Evolutionary conservation across 1,284 basidiomycete genomes (phyloP).

Genomic region (Rhodotorula glutinis): DNA sequence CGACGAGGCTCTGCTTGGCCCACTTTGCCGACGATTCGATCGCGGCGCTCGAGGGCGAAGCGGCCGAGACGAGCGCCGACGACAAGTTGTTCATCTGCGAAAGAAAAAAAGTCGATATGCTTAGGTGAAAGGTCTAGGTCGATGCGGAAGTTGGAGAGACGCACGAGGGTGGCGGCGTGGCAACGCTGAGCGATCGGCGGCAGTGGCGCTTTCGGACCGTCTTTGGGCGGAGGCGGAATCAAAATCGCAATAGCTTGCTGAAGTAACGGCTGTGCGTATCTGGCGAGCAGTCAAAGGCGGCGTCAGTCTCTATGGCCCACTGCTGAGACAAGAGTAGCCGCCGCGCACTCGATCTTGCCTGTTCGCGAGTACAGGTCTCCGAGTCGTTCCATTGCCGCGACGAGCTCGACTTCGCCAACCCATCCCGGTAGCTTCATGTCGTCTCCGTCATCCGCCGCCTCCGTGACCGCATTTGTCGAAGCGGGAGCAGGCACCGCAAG

Average conservation of each 20-base stretch:
- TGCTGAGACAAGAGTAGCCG: not conserved
- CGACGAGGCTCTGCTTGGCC: slow-evolving; percentile 30
- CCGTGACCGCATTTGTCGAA: not conserved
- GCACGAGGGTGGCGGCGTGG: slow-evolving; percentile 37
- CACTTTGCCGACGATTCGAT: slow-evolving; percentile 31
- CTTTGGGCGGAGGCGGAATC: slow-evolving; percentile 33
- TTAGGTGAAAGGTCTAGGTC: no score
- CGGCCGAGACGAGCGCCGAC: slow-evolving; percentile 29
- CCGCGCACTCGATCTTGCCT: slow-evolving; percentile 32
- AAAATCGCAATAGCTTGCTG: slow-evolving; percentile 36
- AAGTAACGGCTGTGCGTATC: slow-evolving; percentile 33
- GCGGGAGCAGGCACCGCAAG: not conserved
- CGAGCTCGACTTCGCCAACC: slow-evolving; percentile 31
- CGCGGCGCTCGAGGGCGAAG: slow-evolving; percentile 11
- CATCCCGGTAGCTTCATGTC: slow-evolving; percentile 24
- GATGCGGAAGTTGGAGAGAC: no score
- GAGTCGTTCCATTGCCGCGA: slow-evolving; percentile 33
- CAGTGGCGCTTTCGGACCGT: not conserved
- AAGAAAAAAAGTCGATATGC: no score
- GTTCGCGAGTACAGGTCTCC: slow-evolving; percentile 33
- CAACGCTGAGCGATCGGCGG: slow-evolving; percentile 29
- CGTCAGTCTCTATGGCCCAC: no score
- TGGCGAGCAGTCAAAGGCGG: not conserved
- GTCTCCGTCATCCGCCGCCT: not conserved
- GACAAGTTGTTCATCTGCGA: slow-evolving; percentile 41